Conservation (phyloP, 805 yeast species). For the Komagataella pseudopastoris region DNA sequence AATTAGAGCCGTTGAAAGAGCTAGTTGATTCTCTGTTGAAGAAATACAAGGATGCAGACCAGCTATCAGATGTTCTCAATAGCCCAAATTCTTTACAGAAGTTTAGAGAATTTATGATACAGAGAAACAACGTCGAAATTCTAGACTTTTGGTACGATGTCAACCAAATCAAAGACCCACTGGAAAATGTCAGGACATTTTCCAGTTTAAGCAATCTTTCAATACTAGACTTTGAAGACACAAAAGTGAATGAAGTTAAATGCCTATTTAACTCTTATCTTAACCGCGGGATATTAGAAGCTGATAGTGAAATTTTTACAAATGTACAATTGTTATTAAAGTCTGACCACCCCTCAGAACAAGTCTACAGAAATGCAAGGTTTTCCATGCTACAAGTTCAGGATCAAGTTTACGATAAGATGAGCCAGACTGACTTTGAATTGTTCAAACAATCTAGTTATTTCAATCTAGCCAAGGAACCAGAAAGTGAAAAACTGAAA, state of each 20-base stretch:
- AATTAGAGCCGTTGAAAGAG: constrained; percentile 3
- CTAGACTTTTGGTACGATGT: constrained; percentile 58
- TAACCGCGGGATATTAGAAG: constrained; percentile 14
- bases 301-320: constrained; percentile 13
- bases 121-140: constrained; percentile 26
- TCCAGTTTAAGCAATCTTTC: background rate
- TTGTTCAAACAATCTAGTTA: constrained; percentile 46
- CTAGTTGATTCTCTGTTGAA: constrained; percentile 10
- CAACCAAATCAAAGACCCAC: constrained; percentile 58
- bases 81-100: constrained; percentile 23
- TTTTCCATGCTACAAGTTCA: constrained; percentile 49
- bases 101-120: constrained; percentile 44
- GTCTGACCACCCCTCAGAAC: constrained; percentile 9
- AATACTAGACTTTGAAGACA: constrained; percentile 10
- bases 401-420: constrained; percentile 29
- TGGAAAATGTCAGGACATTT: constrained; percentile 30
- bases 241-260: constrained; percentile 8
- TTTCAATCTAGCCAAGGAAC: constrained; percentile 16
- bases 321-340: constrained; percentile 24
- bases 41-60: background rate
- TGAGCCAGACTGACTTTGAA: constrained; percentile 41
- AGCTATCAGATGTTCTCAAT: background rate
- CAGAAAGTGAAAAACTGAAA: constrained; percentile 4
- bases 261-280: constrained; percentile 30
- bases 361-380: constrained; percentile 39